phyloP scores from a whole-genome alignment of 192 early-diverging fungal genomes.

The Umbelopsis sp. region DNA sequence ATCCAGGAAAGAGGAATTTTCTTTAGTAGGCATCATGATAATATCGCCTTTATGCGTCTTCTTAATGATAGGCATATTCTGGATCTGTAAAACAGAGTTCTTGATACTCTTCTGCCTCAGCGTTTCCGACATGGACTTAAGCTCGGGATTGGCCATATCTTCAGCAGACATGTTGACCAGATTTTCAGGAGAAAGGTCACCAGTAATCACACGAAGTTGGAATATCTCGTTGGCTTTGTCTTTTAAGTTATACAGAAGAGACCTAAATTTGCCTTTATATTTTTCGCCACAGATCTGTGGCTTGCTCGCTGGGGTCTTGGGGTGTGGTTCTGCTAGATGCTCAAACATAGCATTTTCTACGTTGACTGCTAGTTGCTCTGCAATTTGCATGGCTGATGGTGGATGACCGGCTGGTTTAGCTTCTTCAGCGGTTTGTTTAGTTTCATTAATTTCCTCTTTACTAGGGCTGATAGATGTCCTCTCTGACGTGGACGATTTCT shows the following conservation, averaged over 20 bases:
- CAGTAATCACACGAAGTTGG: slow-evolving; percentile 61
- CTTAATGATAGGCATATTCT: slow-evolving; percentile 54
- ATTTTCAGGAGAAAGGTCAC: slow-evolving; percentile 58
- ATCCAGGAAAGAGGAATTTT: slow-evolving; percentile 13
- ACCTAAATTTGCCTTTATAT: slow-evolving; percentile 81
- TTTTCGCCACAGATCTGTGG: slow-evolving; percentile 46
- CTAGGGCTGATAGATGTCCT: too few species aligned
- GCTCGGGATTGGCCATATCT: slow-evolving; percentile 87
- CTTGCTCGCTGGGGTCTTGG: background rate
- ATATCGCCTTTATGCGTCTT: slow-evolving; percentile 66
- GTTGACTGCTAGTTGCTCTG: slow-evolving; percentile 34
- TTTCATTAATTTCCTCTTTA: too few species aligned
- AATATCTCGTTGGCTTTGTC: slow-evolving; percentile 80
- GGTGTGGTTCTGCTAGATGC: slow-evolving; percentile 41
- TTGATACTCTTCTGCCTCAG: slow-evolving; percentile 56
- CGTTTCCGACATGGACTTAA: slow-evolving; percentile 58
- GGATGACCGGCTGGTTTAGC: background rate
- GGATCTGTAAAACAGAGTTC: slow-evolving; percentile 57
- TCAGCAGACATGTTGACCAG: slow-evolving; percentile 81
- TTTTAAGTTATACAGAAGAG: slow-evolving; percentile 79
- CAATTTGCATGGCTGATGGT: slow-evolving; percentile 31
- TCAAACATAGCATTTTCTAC: slow-evolving; percentile 55
- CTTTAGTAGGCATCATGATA: slow-evolving; percentile 41
- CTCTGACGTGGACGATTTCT: background rate
- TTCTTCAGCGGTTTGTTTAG: background rate